These are phyloP conservation scores for Ophiostoma himal-ulmi DNA, from an alignment of 2,329 filamentous ascomycete species.

Conservation along the genomic window DNA sequence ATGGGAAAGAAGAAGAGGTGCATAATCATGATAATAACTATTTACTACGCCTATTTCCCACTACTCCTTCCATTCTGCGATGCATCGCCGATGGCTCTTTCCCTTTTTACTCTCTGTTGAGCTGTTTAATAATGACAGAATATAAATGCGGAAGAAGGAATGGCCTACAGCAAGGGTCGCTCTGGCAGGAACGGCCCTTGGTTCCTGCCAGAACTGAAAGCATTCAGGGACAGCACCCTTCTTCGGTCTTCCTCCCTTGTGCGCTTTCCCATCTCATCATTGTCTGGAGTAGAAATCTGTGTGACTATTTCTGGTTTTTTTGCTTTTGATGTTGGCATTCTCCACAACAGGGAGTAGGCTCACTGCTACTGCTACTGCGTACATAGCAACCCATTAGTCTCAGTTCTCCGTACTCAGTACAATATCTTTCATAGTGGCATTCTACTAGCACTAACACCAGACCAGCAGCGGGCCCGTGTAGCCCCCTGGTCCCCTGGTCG, in stretches of 20 bases:
- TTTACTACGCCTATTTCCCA: not conserved
- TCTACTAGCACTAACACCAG: constrained; percentile 10
- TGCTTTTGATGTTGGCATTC: not conserved
- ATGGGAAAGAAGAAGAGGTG: not conserved
- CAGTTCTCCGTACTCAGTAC: not conserved
- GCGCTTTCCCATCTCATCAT: no score
- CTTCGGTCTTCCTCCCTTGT: not conserved
- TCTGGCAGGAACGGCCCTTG: not conserved
- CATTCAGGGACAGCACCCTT: not conserved
- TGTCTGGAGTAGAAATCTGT: not conserved
- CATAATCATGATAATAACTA: no score
- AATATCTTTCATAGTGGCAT: not conserved
- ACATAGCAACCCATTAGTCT: not conserved
- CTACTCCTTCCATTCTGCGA: not conserved
- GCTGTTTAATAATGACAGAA: not conserved
- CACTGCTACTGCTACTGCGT: not conserved
- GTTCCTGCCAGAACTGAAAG: not conserved
- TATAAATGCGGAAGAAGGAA: not conserved
- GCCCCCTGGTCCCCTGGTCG: not conserved
- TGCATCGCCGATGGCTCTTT: not conserved
- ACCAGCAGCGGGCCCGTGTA: constrained; percentile 12
- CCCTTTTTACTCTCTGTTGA: not conserved
- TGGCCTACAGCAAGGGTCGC: not conserved
- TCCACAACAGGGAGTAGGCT: not conserved
- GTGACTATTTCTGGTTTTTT: not conserved